Evolutionary conservation across 2,329 filamentous ascomycete genomes (phyloP).

Genomic region (Cordyceps tenuipes): DNA sequence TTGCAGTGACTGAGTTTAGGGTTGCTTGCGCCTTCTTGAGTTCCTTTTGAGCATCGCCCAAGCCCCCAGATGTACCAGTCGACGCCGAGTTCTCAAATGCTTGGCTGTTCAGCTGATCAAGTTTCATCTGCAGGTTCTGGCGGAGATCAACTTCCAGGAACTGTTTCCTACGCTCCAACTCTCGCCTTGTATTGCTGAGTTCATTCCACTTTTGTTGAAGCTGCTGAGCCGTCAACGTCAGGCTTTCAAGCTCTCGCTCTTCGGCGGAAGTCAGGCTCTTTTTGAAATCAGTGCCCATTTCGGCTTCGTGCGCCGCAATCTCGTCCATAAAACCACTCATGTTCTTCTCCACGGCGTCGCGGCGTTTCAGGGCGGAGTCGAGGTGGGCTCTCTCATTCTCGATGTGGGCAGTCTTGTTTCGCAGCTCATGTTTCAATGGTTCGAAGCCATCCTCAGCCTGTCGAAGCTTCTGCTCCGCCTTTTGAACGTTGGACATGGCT

Average conservation of each 20-base stretch:
- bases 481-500: constrained; percentile 76
- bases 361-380: constrained; percentile 55
- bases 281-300: constrained; percentile 82
- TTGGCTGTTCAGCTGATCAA: constrained; percentile 76
- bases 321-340: constrained; percentile 70
- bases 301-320: constrained; percentile 67
- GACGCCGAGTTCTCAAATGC: constrained; percentile 55
- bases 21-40: constrained; percentile 68
- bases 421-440: constrained; percentile 68
- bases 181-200: constrained; percentile 62
- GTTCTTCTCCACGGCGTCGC: constrained; percentile 63
- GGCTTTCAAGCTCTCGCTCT: constrained; percentile 66
- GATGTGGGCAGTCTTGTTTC: constrained; percentile 64
- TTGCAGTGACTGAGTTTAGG: constrained; percentile 57
- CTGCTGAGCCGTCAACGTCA: constrained; percentile 61
- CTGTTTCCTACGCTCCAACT: constrained; percentile 72
- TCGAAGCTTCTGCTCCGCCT: constrained; percentile 67
- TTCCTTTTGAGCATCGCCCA: constrained; percentile 74
- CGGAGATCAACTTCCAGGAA: constrained; percentile 78
- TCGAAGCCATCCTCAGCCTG: constrained; percentile 77
- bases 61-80: constrained; percentile 51
- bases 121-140: constrained; percentile 78
- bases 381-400: constrained; percentile 66
- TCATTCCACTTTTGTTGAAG: constrained; percentile 71
- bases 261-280: constrained; percentile 79